Conservation (phyloP, 108 stramenopile species). For the Craspedostauros australis region DNA sequence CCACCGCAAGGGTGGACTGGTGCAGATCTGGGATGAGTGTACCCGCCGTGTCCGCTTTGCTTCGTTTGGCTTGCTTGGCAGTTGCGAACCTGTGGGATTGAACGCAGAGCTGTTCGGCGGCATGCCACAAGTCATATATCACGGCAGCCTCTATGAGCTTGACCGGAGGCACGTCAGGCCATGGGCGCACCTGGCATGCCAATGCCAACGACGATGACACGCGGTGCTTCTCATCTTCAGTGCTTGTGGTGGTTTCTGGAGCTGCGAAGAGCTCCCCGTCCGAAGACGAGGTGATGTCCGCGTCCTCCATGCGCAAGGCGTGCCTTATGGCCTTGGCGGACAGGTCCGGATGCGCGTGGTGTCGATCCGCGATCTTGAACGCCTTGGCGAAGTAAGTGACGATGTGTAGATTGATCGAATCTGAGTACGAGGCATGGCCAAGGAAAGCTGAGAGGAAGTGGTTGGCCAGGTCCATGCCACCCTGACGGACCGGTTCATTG, state of each 20-base stretch:
- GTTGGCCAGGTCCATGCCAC: neutral
- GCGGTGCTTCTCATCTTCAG: conserved; percentile 24
- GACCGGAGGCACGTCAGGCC: conserved; percentile 30
- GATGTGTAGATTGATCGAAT: too few relatives aligned
- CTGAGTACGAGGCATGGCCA: neutral
- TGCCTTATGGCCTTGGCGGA: neutral
- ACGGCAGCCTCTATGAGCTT: conserved; percentile 41
- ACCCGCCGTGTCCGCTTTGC: neutral
- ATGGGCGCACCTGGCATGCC: conserved; percentile 46
- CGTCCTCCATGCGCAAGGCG: neutral
- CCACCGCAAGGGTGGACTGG: conserved; percentile 20
- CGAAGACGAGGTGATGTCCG: neutral
- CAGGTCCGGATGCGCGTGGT: neutral
- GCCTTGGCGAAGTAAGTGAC: conserved; percentile 36
- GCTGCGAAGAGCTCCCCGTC: neutral
- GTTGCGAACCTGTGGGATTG: conserved; percentile 24
- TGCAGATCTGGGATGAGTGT: neutral
- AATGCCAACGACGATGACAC: conserved; percentile 43
- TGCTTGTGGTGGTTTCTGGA: neutral
- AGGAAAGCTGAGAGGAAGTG: conserved; percentile 1
- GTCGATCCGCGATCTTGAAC: conserved; percentile 8
- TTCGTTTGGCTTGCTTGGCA: neutral
- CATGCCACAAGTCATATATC: conserved; percentile 48
- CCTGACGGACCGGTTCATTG: conserved; percentile 6
- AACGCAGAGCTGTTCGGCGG: conserved; percentile 53